Evolutionary conservation across 2,329 filamentous ascomycete genomes (phyloP).

Genomic region (Trichophyton benhamiae): DNA sequence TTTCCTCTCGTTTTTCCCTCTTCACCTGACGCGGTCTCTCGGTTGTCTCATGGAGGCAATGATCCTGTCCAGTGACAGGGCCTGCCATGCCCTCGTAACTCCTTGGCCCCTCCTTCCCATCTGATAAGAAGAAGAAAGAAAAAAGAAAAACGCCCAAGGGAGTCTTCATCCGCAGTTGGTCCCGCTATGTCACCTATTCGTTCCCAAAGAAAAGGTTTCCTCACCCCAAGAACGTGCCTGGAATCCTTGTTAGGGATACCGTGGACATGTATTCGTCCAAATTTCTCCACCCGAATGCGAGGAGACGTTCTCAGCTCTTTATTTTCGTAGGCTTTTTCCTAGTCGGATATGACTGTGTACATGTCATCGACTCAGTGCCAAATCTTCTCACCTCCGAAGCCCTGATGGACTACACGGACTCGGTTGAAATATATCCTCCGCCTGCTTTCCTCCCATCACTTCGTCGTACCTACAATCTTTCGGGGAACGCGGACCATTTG

Average conservation of each 20-base stretch:
- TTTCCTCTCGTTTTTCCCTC: too few relatives aligned
- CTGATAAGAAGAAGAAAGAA: constrained; percentile 1
- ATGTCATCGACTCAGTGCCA: background rate
- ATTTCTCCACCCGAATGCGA: background rate
- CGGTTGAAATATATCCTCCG: background rate
- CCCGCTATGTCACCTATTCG: background rate
- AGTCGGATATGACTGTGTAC: background rate
- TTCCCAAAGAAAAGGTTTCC: background rate
- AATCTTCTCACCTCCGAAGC: background rate
- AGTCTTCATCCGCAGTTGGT: background rate
- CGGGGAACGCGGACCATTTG: background rate
- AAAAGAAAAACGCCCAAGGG: background rate
- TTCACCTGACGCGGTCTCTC: too few relatives aligned
- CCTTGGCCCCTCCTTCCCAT: background rate
- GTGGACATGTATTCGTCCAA: background rate
- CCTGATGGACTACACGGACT: background rate
- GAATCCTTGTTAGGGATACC: background rate
- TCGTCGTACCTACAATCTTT: background rate
- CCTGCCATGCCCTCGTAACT: background rate
- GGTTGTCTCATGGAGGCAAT: background rate
- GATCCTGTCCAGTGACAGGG: background rate
- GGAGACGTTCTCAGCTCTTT: background rate
- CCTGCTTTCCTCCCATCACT: background rate
- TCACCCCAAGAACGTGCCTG: background rate
- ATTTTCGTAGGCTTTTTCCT: background rate